phyloP scores from a whole-genome alignment of 495 filamentous ascomycete genomes.

The Barbatosphaeria neglecta region DNA sequence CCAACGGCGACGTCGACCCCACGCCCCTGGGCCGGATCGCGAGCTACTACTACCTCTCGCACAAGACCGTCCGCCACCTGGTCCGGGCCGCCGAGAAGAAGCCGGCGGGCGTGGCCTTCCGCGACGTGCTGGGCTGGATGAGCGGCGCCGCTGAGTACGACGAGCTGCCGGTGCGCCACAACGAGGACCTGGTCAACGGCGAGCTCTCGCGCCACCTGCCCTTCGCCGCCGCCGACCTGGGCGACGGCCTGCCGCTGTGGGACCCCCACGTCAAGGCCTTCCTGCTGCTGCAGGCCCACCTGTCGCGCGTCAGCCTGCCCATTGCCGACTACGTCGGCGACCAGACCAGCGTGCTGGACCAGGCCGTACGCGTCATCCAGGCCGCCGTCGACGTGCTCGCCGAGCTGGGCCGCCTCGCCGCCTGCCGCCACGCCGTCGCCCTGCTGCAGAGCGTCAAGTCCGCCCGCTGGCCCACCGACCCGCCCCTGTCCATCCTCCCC shows the following conservation, averaged over 20 bases:
- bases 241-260: slow-evolving; percentile 81
- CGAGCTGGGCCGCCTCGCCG: slow-evolving; percentile 72
- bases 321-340: slow-evolving; percentile 97
- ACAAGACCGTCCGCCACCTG: slow-evolving; percentile 84
- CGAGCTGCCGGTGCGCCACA: slow-evolving; percentile 95
- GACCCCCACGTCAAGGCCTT: slow-evolving; percentile 98
- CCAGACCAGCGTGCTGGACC: slow-evolving; percentile 72
- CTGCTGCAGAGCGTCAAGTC: slow-evolving; percentile 87
- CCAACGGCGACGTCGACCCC: slow-evolving; percentile 81
- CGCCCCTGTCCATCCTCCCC: slow-evolving; percentile 68
- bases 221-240: slow-evolving; percentile 44
- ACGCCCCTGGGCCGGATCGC: slow-evolving; percentile 94
- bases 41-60: slow-evolving; percentile 97
- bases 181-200: slow-evolving; percentile 95
- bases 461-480: slow-evolving; percentile 80
- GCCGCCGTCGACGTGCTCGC: slow-evolving; percentile 88
- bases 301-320: slow-evolving; percentile 82
- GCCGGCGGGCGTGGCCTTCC: slow-evolving; percentile 63
- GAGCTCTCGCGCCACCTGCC: slow-evolving; percentile 71
- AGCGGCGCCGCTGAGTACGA: slow-evolving; percentile 89
- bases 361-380: slow-evolving; percentile 88
- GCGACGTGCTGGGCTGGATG: slow-evolving; percentile 88
- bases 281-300: slow-evolving; percentile 84
- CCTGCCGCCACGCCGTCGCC: slow-evolving; percentile 64
- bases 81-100: slow-evolving; percentile 65